A percentile compares a stretch with the other conserved stretches of the same genome.
phyloP scores from a whole-genome alignment of 345 rosid genomes.

The Eucalyptus marginata region DNA sequence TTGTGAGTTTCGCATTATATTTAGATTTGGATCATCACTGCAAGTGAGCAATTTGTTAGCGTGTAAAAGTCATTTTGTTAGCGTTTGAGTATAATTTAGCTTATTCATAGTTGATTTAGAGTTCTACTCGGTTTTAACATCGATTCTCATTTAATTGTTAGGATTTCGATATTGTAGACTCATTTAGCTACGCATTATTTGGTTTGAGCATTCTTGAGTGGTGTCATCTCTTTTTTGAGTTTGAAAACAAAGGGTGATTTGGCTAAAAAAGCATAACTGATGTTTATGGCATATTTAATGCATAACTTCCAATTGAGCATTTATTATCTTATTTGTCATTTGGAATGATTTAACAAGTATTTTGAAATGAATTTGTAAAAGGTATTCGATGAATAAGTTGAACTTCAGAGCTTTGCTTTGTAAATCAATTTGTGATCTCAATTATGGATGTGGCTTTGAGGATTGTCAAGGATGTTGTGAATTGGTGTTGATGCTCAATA shows the following conservation, averaged over 20 bases:
- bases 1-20: neutral
- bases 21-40: neutral
- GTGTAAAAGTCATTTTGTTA: neutral
- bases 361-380: neutral
- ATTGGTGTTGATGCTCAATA: neutral
- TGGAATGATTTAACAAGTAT: neutral
- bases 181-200: neutral
- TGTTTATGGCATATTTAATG: neutral
- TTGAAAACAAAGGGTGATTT: neutral
- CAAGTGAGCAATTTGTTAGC: neutral
- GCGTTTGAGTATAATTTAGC: neutral
- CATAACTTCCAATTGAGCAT: neutral
- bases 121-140: neutral
- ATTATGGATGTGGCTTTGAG: neutral
- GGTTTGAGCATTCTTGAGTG: neutral
- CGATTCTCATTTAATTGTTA: neutral
- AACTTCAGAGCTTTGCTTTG: neutral
- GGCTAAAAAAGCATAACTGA: neutral
- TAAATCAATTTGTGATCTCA: neutral
- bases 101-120: neutral
- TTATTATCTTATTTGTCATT: neutral
- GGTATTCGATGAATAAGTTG: neutral
- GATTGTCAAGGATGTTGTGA: neutral
- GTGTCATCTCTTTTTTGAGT: neutral
- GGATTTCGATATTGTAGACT: neutral